Conservation (phyloP, 1,284 basidiomycete species). For the Ceratobasidium sp. region DNA sequence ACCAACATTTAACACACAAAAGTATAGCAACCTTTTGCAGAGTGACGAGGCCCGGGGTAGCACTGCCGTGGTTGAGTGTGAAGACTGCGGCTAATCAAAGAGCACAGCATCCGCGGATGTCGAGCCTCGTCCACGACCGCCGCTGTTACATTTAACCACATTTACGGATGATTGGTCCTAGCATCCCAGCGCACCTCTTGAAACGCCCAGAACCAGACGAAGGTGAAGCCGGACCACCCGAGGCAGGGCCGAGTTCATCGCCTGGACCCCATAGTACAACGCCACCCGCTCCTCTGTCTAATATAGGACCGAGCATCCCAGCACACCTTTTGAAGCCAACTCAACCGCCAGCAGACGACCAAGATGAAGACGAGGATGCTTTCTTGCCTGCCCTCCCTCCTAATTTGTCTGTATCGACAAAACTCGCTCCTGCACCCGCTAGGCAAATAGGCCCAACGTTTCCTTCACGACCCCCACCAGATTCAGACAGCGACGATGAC, state of each 20-base stretch:
- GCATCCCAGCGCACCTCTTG: conserved; percentile 29
- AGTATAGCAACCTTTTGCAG: not conserved
- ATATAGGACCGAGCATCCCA: conserved; percentile 46
- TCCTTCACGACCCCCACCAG: conserved; percentile 52
- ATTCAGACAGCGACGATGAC: conserved; percentile 71
- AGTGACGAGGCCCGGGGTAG: not conserved
- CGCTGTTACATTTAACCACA: not conserved
- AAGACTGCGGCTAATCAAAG: conserved; percentile 41
- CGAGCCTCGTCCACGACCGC: conserved; percentile 11
- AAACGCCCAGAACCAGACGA: conserved; percentile 8
- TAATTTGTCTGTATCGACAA: conserved; percentile 59
- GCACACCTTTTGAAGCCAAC: conserved; percentile 41
- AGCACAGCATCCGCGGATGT: conserved; percentile 39
- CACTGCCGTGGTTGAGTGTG: conserved; percentile 13
- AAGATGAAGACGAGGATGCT: conserved; percentile 68
- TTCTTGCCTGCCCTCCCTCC: conserved; percentile 74
- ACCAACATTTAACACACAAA: not conserved
- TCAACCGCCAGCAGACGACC: conserved; percentile 52
- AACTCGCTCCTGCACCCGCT: not conserved
- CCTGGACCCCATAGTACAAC: conserved; percentile 13
- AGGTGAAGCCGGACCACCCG: conserved; percentile 3
- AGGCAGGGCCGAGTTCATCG: conserved; percentile 26
- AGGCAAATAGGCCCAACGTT: conserved; percentile 49
- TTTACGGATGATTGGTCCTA: conserved; percentile 31
- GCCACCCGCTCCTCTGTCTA: conserved; percentile 2